Evolutionary conservation across 441 rosid species (phyloP).

Genomic region (California macrophylla): DNA sequence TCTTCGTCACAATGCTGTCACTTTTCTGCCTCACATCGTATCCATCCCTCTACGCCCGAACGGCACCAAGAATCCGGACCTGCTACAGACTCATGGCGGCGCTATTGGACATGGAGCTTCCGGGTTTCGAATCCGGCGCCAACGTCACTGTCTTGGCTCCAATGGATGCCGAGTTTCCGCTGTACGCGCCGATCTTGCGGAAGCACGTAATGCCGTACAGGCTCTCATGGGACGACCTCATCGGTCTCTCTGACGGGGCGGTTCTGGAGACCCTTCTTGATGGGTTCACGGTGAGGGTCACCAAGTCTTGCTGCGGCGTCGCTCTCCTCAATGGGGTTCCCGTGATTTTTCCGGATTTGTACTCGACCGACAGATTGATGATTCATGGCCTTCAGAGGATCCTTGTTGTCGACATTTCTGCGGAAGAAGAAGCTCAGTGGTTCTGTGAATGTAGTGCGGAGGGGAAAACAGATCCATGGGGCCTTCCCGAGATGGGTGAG

Average conservation of each 20-base stretch:
- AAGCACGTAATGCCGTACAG: neutral
- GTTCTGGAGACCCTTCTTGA: neutral
- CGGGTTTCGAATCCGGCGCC: neutral
- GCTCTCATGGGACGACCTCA: neutral
- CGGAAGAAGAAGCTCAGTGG: neutral
- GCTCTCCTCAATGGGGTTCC: conserved; percentile 2
- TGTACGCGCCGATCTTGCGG: neutral
- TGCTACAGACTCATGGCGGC: neutral
- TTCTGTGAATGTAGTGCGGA: neutral
- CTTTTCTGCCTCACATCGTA: neutral
- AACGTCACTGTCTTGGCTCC: conserved; percentile 2
- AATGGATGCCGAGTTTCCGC: neutral
- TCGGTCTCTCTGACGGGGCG: neutral
- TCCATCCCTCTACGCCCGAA: neutral
- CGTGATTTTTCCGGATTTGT: neutral
- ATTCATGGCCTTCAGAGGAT: neutral
- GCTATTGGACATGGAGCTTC: neutral
- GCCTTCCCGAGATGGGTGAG: neutral
- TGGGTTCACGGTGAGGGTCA: neutral
- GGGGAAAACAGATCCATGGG: neutral
- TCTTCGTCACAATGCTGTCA: neutral
- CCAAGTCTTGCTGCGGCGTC: neutral
- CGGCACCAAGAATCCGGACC: neutral
- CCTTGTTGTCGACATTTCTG: neutral
- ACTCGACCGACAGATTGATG: neutral